Conservation (phyloP, 768 basidiomycete genomes). For the Pulveroboletus ravenelii region DNA sequence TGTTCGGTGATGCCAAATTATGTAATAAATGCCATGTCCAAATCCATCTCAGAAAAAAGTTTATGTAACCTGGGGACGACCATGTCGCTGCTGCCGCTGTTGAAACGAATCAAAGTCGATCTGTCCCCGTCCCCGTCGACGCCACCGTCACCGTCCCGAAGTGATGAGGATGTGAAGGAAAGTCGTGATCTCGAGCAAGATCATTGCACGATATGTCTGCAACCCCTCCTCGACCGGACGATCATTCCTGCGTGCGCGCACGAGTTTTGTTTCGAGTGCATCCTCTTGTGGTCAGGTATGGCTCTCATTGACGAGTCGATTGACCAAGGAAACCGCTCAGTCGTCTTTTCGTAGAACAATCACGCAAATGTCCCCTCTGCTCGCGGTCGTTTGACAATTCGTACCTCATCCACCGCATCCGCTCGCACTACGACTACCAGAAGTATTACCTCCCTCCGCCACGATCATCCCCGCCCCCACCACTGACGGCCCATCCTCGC, state of each 20-base stretch:
- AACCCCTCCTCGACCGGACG: conserved; percentile 69
- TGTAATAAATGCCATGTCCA: too few relatives aligned
- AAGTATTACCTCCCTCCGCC: conserved; percentile 73
- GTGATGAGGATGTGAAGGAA: not conserved
- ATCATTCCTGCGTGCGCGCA: conserved; percentile 84
- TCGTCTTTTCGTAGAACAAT: conserved; percentile 49
- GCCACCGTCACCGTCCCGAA: conserved; percentile 11
- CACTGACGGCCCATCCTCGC: conserved; percentile 27
- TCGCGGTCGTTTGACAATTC: conserved; percentile 56
- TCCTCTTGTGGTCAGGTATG: conserved; percentile 78
- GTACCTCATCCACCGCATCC: conserved; percentile 75
- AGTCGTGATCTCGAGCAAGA: conserved; percentile 15
- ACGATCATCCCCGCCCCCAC: conserved; percentile 44
- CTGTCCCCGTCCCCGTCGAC: conserved; percentile 9
- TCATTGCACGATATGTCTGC: conserved; percentile 84
- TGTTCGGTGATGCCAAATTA: too few relatives aligned
- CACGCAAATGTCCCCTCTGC: conserved; percentile 74
- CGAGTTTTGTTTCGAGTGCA: conserved; percentile 91
- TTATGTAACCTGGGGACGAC: too few relatives aligned
- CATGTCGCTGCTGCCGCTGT: too few relatives aligned
- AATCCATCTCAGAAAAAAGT: too few relatives aligned
- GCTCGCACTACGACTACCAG: conserved; percentile 75
- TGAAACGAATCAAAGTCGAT: too few relatives aligned
- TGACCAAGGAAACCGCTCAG: not conserved
- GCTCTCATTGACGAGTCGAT: not conserved